These are phyloP conservation scores for Letharia lupina DNA, from an alignment of 495 filamentous ascomycete genomes.

Conservation along the genomic window DNA sequence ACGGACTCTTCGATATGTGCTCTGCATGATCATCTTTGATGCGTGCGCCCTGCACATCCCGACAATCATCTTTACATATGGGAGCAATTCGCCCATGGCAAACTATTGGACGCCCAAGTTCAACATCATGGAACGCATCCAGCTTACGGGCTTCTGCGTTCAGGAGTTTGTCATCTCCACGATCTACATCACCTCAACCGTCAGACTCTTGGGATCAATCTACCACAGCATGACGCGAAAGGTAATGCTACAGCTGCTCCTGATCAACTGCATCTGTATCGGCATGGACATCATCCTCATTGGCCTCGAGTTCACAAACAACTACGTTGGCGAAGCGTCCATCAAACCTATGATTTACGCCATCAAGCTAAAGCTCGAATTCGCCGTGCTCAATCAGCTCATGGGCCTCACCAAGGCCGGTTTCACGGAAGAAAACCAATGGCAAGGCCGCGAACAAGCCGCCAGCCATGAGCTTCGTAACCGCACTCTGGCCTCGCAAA, in stretches of 20 bases:
- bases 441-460: conserved; percentile 3
- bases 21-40: conserved; percentile 52
- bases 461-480: conserved; percentile 17
- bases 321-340: conserved; percentile 51
- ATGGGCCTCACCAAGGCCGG: conserved; percentile 32
- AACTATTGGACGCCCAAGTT: conserved; percentile 37
- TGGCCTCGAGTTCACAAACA: conserved; percentile 46
- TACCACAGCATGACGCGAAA: conserved; percentile 40
- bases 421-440: conserved; percentile 32
- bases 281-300: conserved; percentile 48
- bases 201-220: conserved; percentile 41
- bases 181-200: conserved; percentile 51
- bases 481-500: conserved; percentile 10
- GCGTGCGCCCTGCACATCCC: conserved; percentile 47
- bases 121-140: conserved; percentile 54
- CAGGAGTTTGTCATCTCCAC: conserved; percentile 55
- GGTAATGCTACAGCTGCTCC: conserved; percentile 50
- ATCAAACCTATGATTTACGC: conserved; percentile 54
- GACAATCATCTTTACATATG: conserved; percentile 49
- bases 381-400: conserved; percentile 47
- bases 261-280: conserved; percentile 51
- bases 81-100: conserved; percentile 39
- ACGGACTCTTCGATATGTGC: conserved; percentile 42
- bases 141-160: conserved; percentile 53
- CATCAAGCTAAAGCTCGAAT: conserved; percentile 60